Base-by-base conservation (phyloP, 495 filamentous ascomycete genomes). In the Hypoxylon fragiforme region DNA sequence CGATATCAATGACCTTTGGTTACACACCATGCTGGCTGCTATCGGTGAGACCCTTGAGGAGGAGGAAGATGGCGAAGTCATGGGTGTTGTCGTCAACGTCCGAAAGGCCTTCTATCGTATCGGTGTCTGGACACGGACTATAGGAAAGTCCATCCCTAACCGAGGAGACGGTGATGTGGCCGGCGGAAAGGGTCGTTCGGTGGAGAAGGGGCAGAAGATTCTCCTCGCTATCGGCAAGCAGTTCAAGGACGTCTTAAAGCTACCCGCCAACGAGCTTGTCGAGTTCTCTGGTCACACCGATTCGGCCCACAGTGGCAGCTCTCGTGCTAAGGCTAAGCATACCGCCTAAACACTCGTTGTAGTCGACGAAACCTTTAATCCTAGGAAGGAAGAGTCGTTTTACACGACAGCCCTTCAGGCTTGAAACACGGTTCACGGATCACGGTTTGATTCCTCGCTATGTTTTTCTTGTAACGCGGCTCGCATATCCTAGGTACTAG, bases 41-140 rank as follows among this genome's bases (percentile, higher is more conserved):
- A 97, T 99, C 60, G 94, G 94, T 63, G 94, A 99, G 82, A 97
- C 92, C 4, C 88, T 99, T 50, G 94, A 99, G 79, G 78, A 84
- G n/a, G 85, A 87, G 58, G 89, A 95, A 52, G 94, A 96, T 64
- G 89, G 88, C 58, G 94, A 99, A 73, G 89, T 99, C 65, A 97
- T 97, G 94, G 94, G 94, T 54, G 95, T 97, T 15, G 94, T 99
- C 21, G 92, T 97, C 75, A 99, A 97, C 71, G 94, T 97, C 36
- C 88, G 94, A 67, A 97, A 95, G 77, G 92, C 87, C 24, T 97
- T 97, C 82, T 99, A 88, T 81, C 89, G 94, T 72, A 86, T 99
- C 55, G 91, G 92, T 49, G 77, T 81, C 58, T 97, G 92, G 92
- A 96, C 91, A 43, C 86, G 90, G 60, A 94, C 90, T 36, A 88